Evolutionary conservation across 1,139 yeast species (phyloP).

Genomic region (Yamadazyma songkhlaensis): DNA sequence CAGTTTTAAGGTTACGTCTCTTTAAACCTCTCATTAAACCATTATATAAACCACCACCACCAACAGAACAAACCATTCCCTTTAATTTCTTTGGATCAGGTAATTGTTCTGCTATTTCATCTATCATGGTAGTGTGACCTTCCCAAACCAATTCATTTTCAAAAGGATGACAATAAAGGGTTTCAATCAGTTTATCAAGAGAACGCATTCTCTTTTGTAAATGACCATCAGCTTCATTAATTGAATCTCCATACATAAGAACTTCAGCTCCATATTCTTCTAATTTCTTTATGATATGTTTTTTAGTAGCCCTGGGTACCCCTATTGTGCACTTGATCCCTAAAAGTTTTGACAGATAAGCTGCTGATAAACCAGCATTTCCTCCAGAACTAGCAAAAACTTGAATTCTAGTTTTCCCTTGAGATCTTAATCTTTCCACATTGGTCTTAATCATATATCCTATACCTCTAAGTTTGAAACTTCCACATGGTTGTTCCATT

Average conservation of each 20-base stretch:
- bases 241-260: slow-evolving; percentile 29
- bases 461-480: slow-evolving; percentile 40
- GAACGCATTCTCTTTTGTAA: slow-evolving; percentile 21
- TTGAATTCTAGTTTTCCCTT: slow-evolving; percentile 18
- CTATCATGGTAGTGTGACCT: slow-evolving; percentile 37
- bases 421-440: slow-evolving; percentile 18
- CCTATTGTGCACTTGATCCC: slow-evolving; percentile 38
- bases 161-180: slow-evolving; percentile 42
- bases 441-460: slow-evolving; percentile 29
- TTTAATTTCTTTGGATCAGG: slow-evolving; percentile 21
- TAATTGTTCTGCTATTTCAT: slow-evolving; percentile 27
- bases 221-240: slow-evolving; percentile 37
- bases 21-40: slow-evolving; percentile 34
- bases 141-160: slow-evolving; percentile 39
- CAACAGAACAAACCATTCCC: slow-evolving; percentile 41
- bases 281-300: slow-evolving; percentile 24
- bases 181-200: slow-evolving; percentile 15
- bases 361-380: slow-evolving; percentile 48
- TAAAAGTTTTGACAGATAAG: slow-evolving; percentile 29
- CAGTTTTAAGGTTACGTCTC: slow-evolving; percentile 18
- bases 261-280: slow-evolving; percentile 27
- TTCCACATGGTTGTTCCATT: slow-evolving; percentile 40
- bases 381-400: slow-evolving; percentile 46
- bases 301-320: slow-evolving; percentile 28
- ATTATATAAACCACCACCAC: slow-evolving; percentile 44